Percentiles rank a stretch among this genome's conserved stretches.
phyloP scores from a whole-genome alignment of 352 stramenopile genomes.

The Paralagenidium karlingii region DNA sequence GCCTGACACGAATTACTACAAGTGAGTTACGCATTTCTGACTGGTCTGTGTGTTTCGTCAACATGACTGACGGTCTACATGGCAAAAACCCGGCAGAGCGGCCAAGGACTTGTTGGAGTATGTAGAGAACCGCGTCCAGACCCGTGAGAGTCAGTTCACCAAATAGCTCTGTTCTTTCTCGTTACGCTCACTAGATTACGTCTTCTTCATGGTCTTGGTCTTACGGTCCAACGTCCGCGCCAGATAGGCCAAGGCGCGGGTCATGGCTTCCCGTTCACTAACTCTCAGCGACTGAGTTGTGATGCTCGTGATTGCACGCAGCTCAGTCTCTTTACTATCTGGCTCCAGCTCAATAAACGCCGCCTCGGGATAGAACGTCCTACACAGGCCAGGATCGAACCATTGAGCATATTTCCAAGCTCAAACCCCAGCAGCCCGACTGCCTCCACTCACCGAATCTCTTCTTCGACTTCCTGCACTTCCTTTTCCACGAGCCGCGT shows the following conservation, averaged over 20 bases:
- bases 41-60: background rate
- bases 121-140: constrained; percentile 49
- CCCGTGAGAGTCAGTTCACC: too few relatives aligned
- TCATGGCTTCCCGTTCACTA: constrained; percentile 79
- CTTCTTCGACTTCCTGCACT: constrained; percentile 91
- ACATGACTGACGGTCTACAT: background rate
- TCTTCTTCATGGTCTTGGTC: too few relatives aligned
- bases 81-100: constrained; percentile 18
- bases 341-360: constrained; percentile 97
- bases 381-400: constrained; percentile 2
- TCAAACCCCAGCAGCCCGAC: background rate
- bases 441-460: constrained; percentile 76
- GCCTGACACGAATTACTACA: constrained; percentile 92
- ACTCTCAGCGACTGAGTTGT: constrained; percentile 67
- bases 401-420: background rate
- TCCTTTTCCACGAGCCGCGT: constrained; percentile 93
- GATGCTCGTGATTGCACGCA: constrained; percentile 73
- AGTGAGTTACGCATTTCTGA: constrained; percentile 36
- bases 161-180: too few relatives aligned
- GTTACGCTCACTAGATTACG: too few relatives aligned
- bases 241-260: constrained; percentile 55
- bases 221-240: constrained; percentile 60
- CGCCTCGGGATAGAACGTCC: constrained; percentile 85
- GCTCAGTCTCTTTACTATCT: constrained; percentile 86
- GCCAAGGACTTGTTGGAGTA: constrained; percentile 70